Conservation (phyloP, 495 filamentous ascomycete genomes). For the Glonium stellatum region DNA sequence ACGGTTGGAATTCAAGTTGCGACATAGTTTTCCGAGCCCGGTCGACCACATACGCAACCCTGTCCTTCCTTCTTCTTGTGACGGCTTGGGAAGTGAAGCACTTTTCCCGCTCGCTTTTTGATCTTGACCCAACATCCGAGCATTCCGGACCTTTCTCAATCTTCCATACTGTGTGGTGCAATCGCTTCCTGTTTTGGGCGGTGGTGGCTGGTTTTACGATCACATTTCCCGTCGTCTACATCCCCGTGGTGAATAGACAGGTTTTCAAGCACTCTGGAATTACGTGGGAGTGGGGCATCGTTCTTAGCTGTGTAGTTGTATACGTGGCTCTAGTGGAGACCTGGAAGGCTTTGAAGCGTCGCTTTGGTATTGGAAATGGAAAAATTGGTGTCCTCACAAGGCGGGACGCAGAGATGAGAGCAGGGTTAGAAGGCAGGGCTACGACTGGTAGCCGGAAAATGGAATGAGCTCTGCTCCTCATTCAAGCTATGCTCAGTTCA, state of each 20-base stretch:
- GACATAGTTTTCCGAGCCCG: conserved; percentile 63
- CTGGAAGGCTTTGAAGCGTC: conserved; percentile 32
- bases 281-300: conserved; percentile 33
- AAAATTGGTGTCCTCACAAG: conserved; percentile 9
- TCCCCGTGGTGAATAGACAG: conserved; percentile 30
- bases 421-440: conserved; percentile 6
- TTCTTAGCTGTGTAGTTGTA: conserved; percentile 22
- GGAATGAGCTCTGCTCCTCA: too few species aligned
- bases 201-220: conserved; percentile 28
- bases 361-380: conserved; percentile 27
- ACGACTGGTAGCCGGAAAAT: too few species aligned
- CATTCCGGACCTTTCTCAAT: conserved; percentile 9
- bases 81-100: conserved; percentile 71
- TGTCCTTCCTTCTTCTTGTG: conserved; percentile 64
- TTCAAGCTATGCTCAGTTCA: too few species aligned
- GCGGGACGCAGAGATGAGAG: conserved; percentile 25
- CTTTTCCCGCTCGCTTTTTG: conserved; percentile 63
- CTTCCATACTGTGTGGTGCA: conserved; percentile 27
- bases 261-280: conserved; percentile 32
- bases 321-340: conserved; percentile 30
- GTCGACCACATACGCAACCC: conserved; percentile 64
- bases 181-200: conserved; percentile 35
- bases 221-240: conserved; percentile 32
- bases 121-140: conserved; percentile 46
- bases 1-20: conserved; percentile 48